Base-by-base conservation (phyloP, 257 asterid species). In the Rubia yunnanensis region DNA sequence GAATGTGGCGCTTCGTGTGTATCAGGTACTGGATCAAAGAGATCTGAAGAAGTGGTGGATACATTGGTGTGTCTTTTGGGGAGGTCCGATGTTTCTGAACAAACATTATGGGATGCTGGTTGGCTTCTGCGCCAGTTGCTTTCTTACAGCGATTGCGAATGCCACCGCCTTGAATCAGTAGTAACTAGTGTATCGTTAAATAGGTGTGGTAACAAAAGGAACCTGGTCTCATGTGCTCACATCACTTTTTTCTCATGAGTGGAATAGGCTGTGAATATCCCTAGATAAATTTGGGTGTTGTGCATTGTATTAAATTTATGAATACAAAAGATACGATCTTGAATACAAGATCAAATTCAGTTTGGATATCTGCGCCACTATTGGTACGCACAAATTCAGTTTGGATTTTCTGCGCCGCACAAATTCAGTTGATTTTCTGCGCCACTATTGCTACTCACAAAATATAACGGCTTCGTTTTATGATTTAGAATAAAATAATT, bases 41-140 rank as follows among this genome's bases (percentile, higher is more conserved):
- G 17, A 35, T 56, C 54, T 24, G 31, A 30, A 56, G 76, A 87
- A 96, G 97, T 92, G 62, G 94, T 92, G 64, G 97, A 87, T 82
- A 84, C 94, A 46, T 80, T 92, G 87, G 97, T 89, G 78, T 81
- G 87, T 78, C 96, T 92, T 73, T 88, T 92, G 79, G 84, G 95
- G 85, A 80, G 99, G 85, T 76, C 88, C 69, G 81, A 79, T 70
- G 82, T 92, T 61, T 89, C 95, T 56, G 94, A 97, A 30, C 97
- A 89, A 79, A 89, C 94, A 70, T 76, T 92, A 75, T 92, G 99
- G 99, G 96, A 84, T 70, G 97, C 97, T 76, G 97, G 99, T 74
- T 92, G 99, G 99, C 96, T 92, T 83, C 79, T 92, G 82, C 96
- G 94, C 63, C 97, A 89, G 87, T 79, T 92, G 81, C 85, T 87